Evolutionary conservation across 1,139 yeast genomes (phyloP).

Genomic region (Sugiyamaella paludigena): DNA sequence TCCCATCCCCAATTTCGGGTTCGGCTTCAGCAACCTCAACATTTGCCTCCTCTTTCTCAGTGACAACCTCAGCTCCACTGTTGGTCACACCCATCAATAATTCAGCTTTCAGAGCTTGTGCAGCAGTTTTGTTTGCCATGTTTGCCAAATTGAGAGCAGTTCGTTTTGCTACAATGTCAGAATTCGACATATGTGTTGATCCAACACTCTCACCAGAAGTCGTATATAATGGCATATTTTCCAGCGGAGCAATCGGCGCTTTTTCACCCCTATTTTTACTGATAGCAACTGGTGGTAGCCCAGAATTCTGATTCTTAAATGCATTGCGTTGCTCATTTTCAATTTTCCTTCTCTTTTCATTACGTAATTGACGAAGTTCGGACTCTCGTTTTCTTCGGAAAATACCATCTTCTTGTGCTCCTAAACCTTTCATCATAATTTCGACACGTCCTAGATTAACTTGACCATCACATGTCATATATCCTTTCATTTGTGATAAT

Average conservation of each 20-base stretch:
- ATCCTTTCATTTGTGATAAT: slow-evolving; percentile 66
- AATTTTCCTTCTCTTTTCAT: slow-evolving; percentile 57
- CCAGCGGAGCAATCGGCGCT: slow-evolving; percentile 70
- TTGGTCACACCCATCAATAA: slow-evolving; percentile 23
- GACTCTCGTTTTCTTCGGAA: slow-evolving; percentile 66
- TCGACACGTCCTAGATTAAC: slow-evolving; percentile 77
- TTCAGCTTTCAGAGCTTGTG: slow-evolving; percentile 56
- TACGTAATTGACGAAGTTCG: slow-evolving; percentile 64
- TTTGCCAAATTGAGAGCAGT: slow-evolving; percentile 71
- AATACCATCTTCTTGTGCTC: slow-evolving; percentile 75
- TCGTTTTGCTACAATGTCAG: slow-evolving; percentile 68
- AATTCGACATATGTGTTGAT: slow-evolving; percentile 64
- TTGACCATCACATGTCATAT: slow-evolving; percentile 85
- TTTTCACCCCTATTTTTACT: slow-evolving; percentile 51
- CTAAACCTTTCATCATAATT: slow-evolving; percentile 60
- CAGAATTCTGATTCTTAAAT: slow-evolving; percentile 15
- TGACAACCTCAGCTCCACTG: slow-evolving; percentile 15
- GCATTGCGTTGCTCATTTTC: slow-evolving; percentile 30
- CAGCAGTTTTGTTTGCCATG: slow-evolving; percentile 69
- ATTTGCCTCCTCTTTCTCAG: slow-evolving; percentile 28
- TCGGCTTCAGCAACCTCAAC: slow-evolving; percentile 12
- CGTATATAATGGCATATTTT: slow-evolving; percentile 74
- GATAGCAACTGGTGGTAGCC: slow-evolving; percentile 20
- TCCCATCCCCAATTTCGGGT: slow-evolving; percentile 22
- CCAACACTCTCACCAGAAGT: slow-evolving; percentile 67